Evolutionary conservation across 371 early-diverging fungal species (phyloP), one percentile per base, ranked within the genome.

Genomic region (Haplosporangium sp.): DNA sequence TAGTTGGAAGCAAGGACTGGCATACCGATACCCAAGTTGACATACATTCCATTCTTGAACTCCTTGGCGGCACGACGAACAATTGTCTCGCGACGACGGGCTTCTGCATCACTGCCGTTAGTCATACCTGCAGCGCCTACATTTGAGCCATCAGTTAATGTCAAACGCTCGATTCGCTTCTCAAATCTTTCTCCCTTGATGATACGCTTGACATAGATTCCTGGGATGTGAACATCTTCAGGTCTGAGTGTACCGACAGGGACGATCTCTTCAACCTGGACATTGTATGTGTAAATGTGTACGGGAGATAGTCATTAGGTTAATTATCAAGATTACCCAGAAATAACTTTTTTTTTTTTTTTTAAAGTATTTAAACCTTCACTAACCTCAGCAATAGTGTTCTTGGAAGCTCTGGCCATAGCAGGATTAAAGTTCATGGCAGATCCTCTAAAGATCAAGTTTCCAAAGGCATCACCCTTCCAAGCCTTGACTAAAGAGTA

Each of bases 21-120:
- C 90, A 93, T 90, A 57, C 93, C 93, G 47, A 93, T 92, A 42
- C 92, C 93, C 50, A 92, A 84, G 85, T 92, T 92, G 61, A 88
- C 78, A 47, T 89, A 91, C 89, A 89, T 89, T 63, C 93, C 91
- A 69, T 91, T 88, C 83, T 86, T 85, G 79, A 93, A 91, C 84
- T 93, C 93, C 62, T 85, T 85, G 7, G 93, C 93, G 2, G 92
- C 93, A 35, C 92, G 85, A 56, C 88, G 82, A 44, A 92, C 90
- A 67, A 93, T 93, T 58, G 83, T 76, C 63, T 91, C 88, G 37
- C 93, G 88, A 74, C 86, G 78, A 61, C 79, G 65, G 15, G 84
- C 86, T 40, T 76, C 87, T 52, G 78, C 85, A 42, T 74, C 74
- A 56, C 71, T 74, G n/a, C 69, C 81, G 10, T 65, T 67, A 2